phyloP scores from a whole-genome alignment of 139 green algal genomes.

The Penium margaritaceum region DNA sequence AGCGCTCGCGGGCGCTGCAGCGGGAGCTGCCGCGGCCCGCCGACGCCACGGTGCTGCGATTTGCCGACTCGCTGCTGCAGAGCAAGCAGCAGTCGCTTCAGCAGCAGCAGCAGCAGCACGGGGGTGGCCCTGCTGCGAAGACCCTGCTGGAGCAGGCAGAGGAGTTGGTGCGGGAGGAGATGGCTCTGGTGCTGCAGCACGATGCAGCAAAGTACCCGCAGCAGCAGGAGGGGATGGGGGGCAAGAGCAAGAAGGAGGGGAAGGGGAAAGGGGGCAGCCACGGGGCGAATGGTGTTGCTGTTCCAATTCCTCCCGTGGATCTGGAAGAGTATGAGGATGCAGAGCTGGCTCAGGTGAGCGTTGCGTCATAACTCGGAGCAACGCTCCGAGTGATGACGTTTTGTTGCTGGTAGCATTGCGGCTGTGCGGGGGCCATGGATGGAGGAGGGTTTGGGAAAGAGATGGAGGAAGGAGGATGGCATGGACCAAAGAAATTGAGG shows the following conservation, averaged over 20 bases:
- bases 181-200: conserved; percentile 60
- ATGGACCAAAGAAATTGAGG: too few species aligned
- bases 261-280: conserved; percentile 9
- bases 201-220: conserved; percentile 64
- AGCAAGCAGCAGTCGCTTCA: background rate
- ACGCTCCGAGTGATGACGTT: too few species aligned
- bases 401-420: too few species aligned
- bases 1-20: conserved; percentile 24
- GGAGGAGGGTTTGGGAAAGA: too few species aligned
- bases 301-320: too few species aligned
- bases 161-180: conserved; percentile 61
- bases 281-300: background rate
- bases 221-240: conserved; percentile 15
- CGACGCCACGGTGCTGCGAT: background rate
- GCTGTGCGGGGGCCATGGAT: too few species aligned
- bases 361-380: too few species aligned
- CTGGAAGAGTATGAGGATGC: too few species aligned
- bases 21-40: conserved; percentile 13
- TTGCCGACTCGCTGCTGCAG: background rate
- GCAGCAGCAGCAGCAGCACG: too few species aligned
- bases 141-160: conserved; percentile 58
- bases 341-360: too few species aligned
- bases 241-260: conserved; percentile 30
- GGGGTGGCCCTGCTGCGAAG: background rate
- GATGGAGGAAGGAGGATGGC: too few species aligned